phyloP scores from a whole-genome alignment of 2,329 filamentous ascomycete species.

The Microdochium bolleyi region DNA sequence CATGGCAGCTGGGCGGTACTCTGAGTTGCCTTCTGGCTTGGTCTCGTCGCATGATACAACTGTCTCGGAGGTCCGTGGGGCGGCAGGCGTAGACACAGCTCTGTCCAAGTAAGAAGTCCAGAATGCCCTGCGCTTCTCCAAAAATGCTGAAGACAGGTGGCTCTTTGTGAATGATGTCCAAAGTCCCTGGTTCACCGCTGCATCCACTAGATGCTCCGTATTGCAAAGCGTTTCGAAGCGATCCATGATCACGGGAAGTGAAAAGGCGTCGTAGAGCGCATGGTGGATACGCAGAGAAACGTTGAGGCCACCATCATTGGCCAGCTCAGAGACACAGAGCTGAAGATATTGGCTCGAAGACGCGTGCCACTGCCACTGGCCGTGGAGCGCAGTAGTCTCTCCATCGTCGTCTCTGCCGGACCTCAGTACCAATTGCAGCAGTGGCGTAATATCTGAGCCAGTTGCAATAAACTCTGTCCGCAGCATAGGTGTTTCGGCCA shows the following conservation, averaged over 20 bases:
- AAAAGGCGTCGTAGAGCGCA: conserved; percentile 81
- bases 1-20: conserved; percentile 11
- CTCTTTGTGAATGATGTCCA: conserved; percentile 17
- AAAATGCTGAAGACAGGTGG: conserved; percentile 7
- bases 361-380: background rate
- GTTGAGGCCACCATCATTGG: conserved; percentile 11
- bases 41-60: background rate
- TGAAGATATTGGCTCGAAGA: background rate
- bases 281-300: conserved; percentile 66
- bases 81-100: conserved; percentile 1
- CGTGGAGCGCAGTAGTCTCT: background rate
- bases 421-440: conserved; percentile 56
- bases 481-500: conserved; percentile 52
- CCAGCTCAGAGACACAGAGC: background rate
- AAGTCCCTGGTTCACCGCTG: background rate
- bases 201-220: background rate
- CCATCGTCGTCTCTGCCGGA: conserved; percentile 21
- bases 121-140: conserved; percentile 20
- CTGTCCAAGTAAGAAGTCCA: conserved; percentile 39
- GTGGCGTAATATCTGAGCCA: conserved; percentile 32
- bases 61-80: background rate
- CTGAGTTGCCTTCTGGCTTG: conserved; percentile 3
- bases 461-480: conserved; percentile 59
- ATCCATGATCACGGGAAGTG: conserved; percentile 56
- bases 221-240: conserved; percentile 20